Conservation (phyloP, 225 moss, liverwort and hornwort species). For the Bryum argenteum region DNA sequence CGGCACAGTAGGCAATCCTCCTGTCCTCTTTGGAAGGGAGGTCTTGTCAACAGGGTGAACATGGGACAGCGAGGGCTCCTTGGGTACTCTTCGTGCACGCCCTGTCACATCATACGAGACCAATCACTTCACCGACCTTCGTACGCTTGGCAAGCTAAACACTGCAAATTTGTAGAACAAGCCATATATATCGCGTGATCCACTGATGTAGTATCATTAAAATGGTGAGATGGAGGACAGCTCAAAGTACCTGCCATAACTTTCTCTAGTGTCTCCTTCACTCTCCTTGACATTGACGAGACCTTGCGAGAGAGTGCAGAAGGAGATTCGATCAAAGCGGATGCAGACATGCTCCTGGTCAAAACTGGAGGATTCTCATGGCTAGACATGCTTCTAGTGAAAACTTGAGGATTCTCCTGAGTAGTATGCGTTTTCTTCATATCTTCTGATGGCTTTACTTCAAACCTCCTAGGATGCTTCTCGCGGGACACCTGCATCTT, state of each 20-base stretch:
- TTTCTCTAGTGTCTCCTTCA: constrained; percentile 84
- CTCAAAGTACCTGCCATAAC: constrained; percentile 75
- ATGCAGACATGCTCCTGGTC: constrained; percentile 68
- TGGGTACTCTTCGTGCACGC: constrained; percentile 37
- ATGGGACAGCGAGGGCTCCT: constrained; percentile 33
- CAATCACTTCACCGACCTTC: constrained; percentile 23
- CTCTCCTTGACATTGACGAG: constrained; percentile 84
- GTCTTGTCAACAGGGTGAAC: constrained; percentile 33
- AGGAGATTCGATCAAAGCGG: constrained; percentile 61
- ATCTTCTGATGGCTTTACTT: constrained; percentile 32
- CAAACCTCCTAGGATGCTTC: constrained; percentile 40
- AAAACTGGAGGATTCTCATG: constrained; percentile 24
- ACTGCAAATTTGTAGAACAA: not conserved
- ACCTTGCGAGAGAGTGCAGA: constrained; percentile 87
- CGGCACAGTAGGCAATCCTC: constrained; percentile 40
- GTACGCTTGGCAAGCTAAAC: not conserved
- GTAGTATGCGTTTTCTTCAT: constrained; percentile 4
- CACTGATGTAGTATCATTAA: not conserved
- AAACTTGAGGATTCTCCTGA: constrained; percentile 30
- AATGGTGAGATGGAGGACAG: not conserved
- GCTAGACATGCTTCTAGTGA: constrained; percentile 67
- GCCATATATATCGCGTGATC: not conserved
- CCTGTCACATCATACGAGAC: constrained; percentile 35
- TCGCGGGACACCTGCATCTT: constrained; percentile 20
- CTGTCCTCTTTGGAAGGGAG: constrained; percentile 30